Percentiles rank a stretch among this genome's conserved stretches.
phyloP scores from a whole-genome alignment of 1,284 basidiomycete genomes.

The Pholiota adiposa region DNA sequence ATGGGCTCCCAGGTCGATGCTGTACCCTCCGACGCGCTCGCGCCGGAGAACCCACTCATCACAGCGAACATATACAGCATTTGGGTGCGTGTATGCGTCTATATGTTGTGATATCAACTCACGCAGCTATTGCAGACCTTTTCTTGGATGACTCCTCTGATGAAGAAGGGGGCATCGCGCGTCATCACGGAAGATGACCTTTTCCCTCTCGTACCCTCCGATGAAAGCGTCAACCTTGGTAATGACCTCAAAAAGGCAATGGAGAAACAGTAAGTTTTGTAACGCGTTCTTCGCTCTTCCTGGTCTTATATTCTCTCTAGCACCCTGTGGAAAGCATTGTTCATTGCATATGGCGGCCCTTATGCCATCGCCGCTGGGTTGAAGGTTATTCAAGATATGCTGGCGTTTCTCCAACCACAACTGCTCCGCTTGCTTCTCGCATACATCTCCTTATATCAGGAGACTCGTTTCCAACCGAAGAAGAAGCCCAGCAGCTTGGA shows the following conservation, averaged over 20 bases:
- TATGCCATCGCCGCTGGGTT: conserved; percentile 71
- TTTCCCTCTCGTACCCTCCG: conserved; percentile 65
- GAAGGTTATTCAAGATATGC: conserved; percentile 79
- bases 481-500: conserved; percentile 39
- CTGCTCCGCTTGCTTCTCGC: conserved; percentile 80
- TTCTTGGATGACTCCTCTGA: conserved; percentile 79
- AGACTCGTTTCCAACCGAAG: conserved; percentile 39
- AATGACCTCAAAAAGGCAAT: conserved; percentile 63
- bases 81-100: conserved; percentile 46
- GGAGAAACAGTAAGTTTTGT: conserved; percentile 56
- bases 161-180: conserved; percentile 66
- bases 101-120: neutral
- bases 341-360: conserved; percentile 78
- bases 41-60: conserved; percentile 70
- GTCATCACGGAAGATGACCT: conserved; percentile 82
- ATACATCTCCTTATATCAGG: conserved; percentile 82
- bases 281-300: neutral
- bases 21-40: conserved; percentile 46
- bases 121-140: conserved; percentile 64
- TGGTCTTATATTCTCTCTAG: conserved; percentile 35
- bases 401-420: conserved; percentile 90
- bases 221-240: conserved; percentile 79
- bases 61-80: conserved; percentile 85
- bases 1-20: conserved; percentile 64
- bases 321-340: conserved; percentile 75